Evolutionary conservation across 2,329 filamentous ascomycete species (phyloP), one percentile per base, ranked within the genome.

Genomic region (Cadophora sp.): DNA sequence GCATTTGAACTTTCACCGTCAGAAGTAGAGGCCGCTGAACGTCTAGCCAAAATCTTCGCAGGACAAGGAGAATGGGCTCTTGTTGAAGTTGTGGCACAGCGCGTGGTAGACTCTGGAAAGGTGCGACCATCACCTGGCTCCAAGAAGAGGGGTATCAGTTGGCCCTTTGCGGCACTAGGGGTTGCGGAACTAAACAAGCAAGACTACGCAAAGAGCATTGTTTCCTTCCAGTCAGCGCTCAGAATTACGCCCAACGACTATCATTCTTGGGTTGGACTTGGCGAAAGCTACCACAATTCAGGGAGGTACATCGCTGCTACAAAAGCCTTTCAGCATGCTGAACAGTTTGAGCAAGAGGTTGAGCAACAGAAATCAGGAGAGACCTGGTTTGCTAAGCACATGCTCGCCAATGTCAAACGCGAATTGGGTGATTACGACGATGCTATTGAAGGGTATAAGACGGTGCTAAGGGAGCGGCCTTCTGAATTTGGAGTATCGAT

Each of bases 261-360:
- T 75, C 91, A 99, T 79, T 97, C 93, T 0, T 99, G 95, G 88
- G 92, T 99, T 27, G 96, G 96, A 0, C 84, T 99, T 1, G 96
- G 95, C n/a, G 96, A 99, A 80, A 97, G 94, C 76, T 99, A 99
- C 76, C 91, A 97, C 77, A 96, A 92, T 73, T 97, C 94, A 18
- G 95, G 96, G 11, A 87, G 95, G 69, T 96, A 96, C 75, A 91
- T 97, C 67, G 95, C 96, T n/a, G 95, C 96, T 0, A 93, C 91
- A 3, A 95, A 96, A 76, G 94, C 96, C 0, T 96, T 98, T 72
- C 83, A 92, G 41, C 91, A 97, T 75, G 96, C 95, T 0, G 90
- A 95, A 76, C 87, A 86, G 63, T 83, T 97, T 4, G 92, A 95
- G 69, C 83, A 87, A 33, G 83, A 84, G 1, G 78, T 85, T 0